Evolutionary conservation across 257 asterid species (phyloP), one percentile per base, ranked within the genome.

Genomic region (Jacaranda mimosifolia): DNA sequence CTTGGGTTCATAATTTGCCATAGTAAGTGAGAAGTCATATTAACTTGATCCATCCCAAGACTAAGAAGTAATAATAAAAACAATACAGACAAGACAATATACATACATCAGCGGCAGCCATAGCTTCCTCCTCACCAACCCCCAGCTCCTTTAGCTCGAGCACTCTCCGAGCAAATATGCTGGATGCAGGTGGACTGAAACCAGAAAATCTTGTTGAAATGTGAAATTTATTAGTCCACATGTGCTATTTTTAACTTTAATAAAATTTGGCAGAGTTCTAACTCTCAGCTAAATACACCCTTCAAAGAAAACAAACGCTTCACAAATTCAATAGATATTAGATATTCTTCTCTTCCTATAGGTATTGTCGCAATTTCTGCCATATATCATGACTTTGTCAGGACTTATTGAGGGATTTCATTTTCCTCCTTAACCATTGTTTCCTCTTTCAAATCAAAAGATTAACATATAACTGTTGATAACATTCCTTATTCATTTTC

Each of bases 101-200:
- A 51, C 90, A 68, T 84, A 95, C 99, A 86, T 95, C 92, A 76
- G 98, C 97, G 6, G 91, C 79, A 52, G 89, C 81, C 43, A 93
- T 75, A 45, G 97, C 99, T 38, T 87, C 85, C 13, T 76, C 91
- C 72, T 93, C 97, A 39, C 74, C 38, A 14, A 85, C 84, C 7
- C 99, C 99, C 69, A 87, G 91, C 72, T 85, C 97, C 91, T 90
- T 91, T 75, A 93, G 72, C 84, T 95, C 97, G 12, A 95, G 89
- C 75, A 95, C 97, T 77, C 94, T 86, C 93, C 89, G 88, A 48
- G 92, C 97, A 78, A 83, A 95, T 74, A 82, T 53, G 68, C 99
- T 94, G 52, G 98, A 92, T 35, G 93, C 86, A 80, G 98, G 97
- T 1, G 98, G 97, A 70, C 89, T 87, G 63, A 91, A 91, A 51